phyloP scores from a whole-genome alignment of 345 rosid genomes.

The Citrus sp. region DNA sequence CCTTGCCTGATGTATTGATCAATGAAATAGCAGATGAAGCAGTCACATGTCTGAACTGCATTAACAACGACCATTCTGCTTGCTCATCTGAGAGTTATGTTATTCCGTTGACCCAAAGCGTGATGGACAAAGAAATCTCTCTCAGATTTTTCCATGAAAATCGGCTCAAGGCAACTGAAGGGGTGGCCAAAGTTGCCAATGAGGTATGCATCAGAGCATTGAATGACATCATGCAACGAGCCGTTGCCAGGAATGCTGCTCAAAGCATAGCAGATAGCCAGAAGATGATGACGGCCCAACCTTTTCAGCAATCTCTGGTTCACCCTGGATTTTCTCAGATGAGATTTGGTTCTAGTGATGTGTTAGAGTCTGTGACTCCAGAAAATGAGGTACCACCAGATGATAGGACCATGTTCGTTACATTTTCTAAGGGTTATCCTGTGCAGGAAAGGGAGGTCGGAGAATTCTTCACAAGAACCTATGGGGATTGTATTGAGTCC shows the following conservation, averaged over 20 bases:
- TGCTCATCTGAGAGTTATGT: constrained; percentile 11
- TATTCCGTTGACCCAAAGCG: constrained; percentile 27
- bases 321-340: neutral
- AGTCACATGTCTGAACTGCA: constrained; percentile 29
- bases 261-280: constrained; percentile 15
- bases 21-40: constrained; percentile 50
- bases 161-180: constrained; percentile 19
- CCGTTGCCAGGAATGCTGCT: constrained; percentile 21
- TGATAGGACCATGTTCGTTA: constrained; percentile 54
- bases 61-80: constrained; percentile 10
- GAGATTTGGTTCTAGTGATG: constrained; percentile 1
- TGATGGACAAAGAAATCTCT: constrained; percentile 31
- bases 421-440: constrained; percentile 63
- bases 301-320: neutral
- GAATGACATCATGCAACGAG: constrained; percentile 36
- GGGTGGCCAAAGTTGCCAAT: constrained; percentile 21
- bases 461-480: constrained; percentile 33
- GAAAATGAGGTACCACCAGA: constrained; percentile 27
- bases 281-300: neutral
- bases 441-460: constrained; percentile 47
- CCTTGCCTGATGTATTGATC: constrained; percentile 30
- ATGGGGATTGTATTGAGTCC: constrained; percentile 51
- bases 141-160: constrained; percentile 23
- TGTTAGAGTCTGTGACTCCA: neutral
- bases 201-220: constrained; percentile 40